phyloP scores from a whole-genome alignment of 441 rosid genomes.

The Pelargonium cotyledonis region DNA sequence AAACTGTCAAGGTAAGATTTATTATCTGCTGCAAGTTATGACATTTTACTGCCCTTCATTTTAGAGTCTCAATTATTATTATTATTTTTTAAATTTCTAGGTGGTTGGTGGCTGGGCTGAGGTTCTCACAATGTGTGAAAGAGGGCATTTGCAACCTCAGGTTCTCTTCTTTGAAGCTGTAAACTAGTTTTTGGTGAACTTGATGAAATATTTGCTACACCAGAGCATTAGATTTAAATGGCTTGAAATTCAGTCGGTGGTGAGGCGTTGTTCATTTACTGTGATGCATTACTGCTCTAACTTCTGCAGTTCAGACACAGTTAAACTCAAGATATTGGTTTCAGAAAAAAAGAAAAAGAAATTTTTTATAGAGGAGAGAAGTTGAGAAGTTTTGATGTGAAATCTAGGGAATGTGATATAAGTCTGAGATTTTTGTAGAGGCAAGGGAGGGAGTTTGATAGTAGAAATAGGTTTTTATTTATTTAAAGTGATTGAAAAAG shows the following conservation, averaged over 20 bases:
- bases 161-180: slow-evolving; percentile 82
- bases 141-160: slow-evolving; percentile 91
- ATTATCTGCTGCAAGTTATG: slow-evolving; percentile 7
- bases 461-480: background rate
- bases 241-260: slow-evolving; percentile 15
- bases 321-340: slow-evolving; percentile 18
- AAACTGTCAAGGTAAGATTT: slow-evolving; percentile 70
- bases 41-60: slow-evolving; percentile 5
- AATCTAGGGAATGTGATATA: slow-evolving; percentile 19
- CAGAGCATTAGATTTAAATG: slow-evolving; percentile 17
- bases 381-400: slow-evolving; percentile 24
- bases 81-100: slow-evolving; percentile 27
- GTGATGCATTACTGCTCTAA: slow-evolving; percentile 19
- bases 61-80: slow-evolving; percentile 14
- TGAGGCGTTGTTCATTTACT: slow-evolving; percentile 21
- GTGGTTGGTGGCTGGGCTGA: slow-evolving; percentile 82
- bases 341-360: background rate
- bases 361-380: background rate
- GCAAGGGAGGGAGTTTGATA: background rate
- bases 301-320: slow-evolving; percentile 21
- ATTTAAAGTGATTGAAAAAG: background rate
- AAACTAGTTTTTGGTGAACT: slow-evolving; percentile 33
- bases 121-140: slow-evolving; percentile 64
- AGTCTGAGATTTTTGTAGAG: slow-evolving; percentile 12
- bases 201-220: slow-evolving; percentile 20